Evolutionary conservation across 75 land plant species (phyloP).

Genomic region (Sequoia sempervirens): DNA sequence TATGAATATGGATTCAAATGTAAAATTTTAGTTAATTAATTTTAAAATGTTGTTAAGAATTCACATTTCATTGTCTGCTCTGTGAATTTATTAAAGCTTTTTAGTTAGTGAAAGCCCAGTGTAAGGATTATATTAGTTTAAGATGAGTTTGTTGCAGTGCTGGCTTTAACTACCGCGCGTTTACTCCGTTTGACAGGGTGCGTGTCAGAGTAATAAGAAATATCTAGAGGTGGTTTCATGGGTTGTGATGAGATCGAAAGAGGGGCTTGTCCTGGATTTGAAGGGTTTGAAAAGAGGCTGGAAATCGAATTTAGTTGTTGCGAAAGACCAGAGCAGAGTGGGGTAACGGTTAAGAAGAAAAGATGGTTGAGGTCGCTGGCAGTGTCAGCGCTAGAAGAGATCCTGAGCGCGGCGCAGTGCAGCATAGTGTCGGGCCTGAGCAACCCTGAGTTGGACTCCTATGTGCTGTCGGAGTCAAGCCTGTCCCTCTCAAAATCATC

Average conservation of each 20-base stretch:
- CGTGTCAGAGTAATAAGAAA: too few species aligned
- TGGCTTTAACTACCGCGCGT: constrained; percentile 19
- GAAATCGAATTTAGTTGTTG: constrained; percentile 42
- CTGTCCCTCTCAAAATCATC: constrained; percentile 52
- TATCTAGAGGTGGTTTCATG: too few species aligned
- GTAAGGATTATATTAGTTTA: too few species aligned
- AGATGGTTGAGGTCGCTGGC: constrained; percentile 50
- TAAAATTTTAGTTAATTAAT: too few species aligned
- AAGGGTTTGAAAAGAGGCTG: constrained; percentile 24
- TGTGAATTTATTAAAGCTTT: too few species aligned
- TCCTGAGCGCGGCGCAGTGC: constrained; percentile 55
- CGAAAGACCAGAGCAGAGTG: constrained; percentile 10
- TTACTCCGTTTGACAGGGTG: constrained; percentile 27
- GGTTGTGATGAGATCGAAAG: too few species aligned
- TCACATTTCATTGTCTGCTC: too few species aligned
- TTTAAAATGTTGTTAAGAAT: too few species aligned
- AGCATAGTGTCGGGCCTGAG: constrained; percentile 53
- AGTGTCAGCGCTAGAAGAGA: constrained; percentile 37
- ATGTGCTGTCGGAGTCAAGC: constrained; percentile 81
- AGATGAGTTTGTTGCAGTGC: too few species aligned
- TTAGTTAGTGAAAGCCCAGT: too few species aligned
- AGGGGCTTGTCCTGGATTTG: too few species aligned
- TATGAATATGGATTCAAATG: too few species aligned
- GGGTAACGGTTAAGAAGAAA: constrained; percentile 27
- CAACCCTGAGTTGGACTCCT: constrained; percentile 57